Evolutionary conservation across 345 rosid genomes (phyloP), one percentile per base, ranked within the genome.

Genomic region (Raphanus raphanistrum): DNA sequence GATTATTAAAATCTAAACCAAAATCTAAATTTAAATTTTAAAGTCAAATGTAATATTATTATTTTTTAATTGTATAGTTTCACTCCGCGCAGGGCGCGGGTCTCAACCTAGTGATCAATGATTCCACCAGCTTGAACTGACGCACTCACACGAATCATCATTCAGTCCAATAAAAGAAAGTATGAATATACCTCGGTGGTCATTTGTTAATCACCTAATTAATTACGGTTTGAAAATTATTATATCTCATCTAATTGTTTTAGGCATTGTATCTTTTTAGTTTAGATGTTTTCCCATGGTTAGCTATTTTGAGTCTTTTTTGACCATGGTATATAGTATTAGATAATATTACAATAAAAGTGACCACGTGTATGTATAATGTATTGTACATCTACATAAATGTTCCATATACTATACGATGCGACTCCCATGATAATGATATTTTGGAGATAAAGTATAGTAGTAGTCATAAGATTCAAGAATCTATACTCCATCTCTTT

Each of bases 401-500:
- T 36, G 41, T 57, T 26, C 54, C 64, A 57, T 54, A 25, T 61
- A 63, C 15, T 38, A 54, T 35, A 67, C 63, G 63, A 41, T 63
- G 62, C 66, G 54, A 28, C 62, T 64, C 36, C 32, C 4, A 2
- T 28, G 43, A 68, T 32, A 10, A 17, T 75, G 31, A 60, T 66
- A 36, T 52, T 62, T 57, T 8, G 8, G 29, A 16, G 21, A 7
- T 68, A 59, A 60, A 60, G 68, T 76, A 60, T 17, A 31, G 8
- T 2, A 59, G 32, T 36, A 77, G 65, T 38, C 1, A 72, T 25
- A 60, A 73, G 78, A 73, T 68, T 79, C 78, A 59, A 13, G 82
- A 73, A 63, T 68, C 45, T 63, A n/a, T 35, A 74, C 79, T 74
- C 79, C 16, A 80, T 79, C 76, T 43, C 75, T 17, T 65, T 75